Evolutionary conservation across 352 stramenopile species (phyloP).

Genomic region (Pythium guiyangense): DNA sequence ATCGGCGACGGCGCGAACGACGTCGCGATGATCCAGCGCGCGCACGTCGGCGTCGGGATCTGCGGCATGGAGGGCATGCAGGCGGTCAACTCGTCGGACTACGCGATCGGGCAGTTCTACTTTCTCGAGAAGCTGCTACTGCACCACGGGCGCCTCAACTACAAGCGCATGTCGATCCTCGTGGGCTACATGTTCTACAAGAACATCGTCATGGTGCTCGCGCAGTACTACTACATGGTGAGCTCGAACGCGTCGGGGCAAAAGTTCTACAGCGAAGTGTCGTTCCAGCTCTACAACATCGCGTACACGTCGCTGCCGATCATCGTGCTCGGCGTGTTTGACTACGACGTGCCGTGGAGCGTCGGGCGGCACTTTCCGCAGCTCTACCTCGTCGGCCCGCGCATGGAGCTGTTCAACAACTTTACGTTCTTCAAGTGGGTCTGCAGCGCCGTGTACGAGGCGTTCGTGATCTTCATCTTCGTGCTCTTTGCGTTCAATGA

Average conservation of each 20-base stretch:
- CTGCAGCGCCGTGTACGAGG: slow-evolving; percentile 67
- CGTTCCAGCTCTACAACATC: slow-evolving; percentile 92
- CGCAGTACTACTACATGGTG: slow-evolving; percentile 91
- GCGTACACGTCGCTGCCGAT: slow-evolving; percentile 92
- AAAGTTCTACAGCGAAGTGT: slow-evolving; percentile 79
- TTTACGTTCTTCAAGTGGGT: slow-evolving; percentile 87
- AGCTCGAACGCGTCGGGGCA: slow-evolving; percentile 89
- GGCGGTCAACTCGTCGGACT: slow-evolving; percentile 97
- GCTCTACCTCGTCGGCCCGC: slow-evolving; percentile 70
- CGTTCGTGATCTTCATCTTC: slow-evolving; percentile 65
- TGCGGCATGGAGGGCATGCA: slow-evolving; percentile 90
- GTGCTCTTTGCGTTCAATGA: slow-evolving; percentile 71
- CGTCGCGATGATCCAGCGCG: slow-evolving; percentile 92
- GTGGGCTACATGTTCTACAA: slow-evolving; percentile 99
- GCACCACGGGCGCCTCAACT: slow-evolving; percentile 97
- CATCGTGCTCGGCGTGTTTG: slow-evolving; percentile 65
- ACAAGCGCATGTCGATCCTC: slow-evolving; percentile 92
- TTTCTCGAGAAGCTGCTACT: slow-evolving; percentile 93
- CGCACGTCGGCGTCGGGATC: slow-evolving; percentile 90
- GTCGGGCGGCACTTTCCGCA: slow-evolving; percentile 61
- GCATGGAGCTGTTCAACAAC: slow-evolving; percentile 80
- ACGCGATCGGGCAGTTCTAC: slow-evolving; percentile 97
- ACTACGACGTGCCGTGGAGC: slow-evolving; percentile 77
- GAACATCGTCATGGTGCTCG: slow-evolving; percentile 91
- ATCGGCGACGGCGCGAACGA: slow-evolving; percentile 95